Base-by-base conservation (phyloP, 257 asterid genomes). In the Rehmannia glutinosa region DNA sequence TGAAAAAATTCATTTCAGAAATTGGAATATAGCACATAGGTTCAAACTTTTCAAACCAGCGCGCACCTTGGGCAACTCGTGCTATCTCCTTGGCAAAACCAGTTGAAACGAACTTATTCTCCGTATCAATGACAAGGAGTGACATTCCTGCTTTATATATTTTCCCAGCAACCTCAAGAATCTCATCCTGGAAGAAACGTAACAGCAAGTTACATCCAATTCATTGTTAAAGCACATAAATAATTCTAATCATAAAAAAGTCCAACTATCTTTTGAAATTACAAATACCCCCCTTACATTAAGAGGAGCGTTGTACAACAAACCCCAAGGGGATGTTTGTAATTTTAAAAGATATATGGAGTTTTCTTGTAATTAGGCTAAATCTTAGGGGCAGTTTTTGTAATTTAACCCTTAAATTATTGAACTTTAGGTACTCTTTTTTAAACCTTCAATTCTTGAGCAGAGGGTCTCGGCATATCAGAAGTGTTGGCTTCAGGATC, bases 11-110 rank as follows among this genome's bases (percentile, higher is more conserved):
- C 17, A 21, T 35, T 20, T 41, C 13, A 50, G 27, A 59, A 19
- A 13, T 30, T 16, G 8, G 25, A n/a, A 19, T 13, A 25, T 15
- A n/a, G 35, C 25, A 17, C 21, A 9, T 25, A 57, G 51, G 60
- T 50, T 32, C 1, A 27, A 43, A 25, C 20, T 13, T 9, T 36
- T 23, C 36, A 42, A 24, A 61, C 21, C 12, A 1, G 24, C n/a
- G 25, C 20, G 41, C 78, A 88, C 99, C 99, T 88, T 86, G 99
- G 59, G 97, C 96, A 67, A 93, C 95, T 79, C 96, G 87, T 1
- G 97, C 99, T 27, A 93, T 85, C 87, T 93, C 99, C 69, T 93
- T 93, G 12, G 99, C 97, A 57, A 93, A 93, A 68, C 99, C 99
- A 21, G 97, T 93, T 47, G 99, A 93, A 49, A 93, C 97, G 35